phyloP scores from a whole-genome alignment of 306 rosid species.

The Sindora glabra region DNA sequence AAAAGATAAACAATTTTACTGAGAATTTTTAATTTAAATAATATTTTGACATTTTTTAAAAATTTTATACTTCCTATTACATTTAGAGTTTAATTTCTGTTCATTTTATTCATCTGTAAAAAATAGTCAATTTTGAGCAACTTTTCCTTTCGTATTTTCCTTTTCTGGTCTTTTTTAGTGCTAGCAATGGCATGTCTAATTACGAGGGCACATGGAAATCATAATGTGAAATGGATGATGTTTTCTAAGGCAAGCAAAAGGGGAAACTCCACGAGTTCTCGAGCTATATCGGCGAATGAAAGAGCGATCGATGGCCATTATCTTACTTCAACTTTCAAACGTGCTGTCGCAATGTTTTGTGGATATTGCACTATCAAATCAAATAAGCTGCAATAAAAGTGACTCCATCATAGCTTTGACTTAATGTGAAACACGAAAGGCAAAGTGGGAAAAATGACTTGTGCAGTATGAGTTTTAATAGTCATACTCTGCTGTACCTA shows the following conservation, averaged over 20 bases:
- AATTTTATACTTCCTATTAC: too few relatives aligned
- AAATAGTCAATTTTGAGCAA: too few relatives aligned
- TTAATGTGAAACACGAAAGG: not conserved
- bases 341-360: conserved; percentile 9
- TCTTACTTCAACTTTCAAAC: conserved; percentile 16
- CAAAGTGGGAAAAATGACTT: not conserved
- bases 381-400: conserved; percentile 22
- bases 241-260: not conserved
- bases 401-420: conserved; percentile 25
- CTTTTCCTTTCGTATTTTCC: too few relatives aligned
- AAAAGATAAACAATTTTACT: too few relatives aligned
- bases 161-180: too few relatives aligned
- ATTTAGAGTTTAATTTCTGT: too few relatives aligned
- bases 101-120: too few relatives aligned
- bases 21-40: too few relatives aligned
- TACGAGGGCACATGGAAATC: not conserved
- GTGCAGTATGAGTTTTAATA: too few relatives aligned
- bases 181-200: too few relatives aligned
- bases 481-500: too few relatives aligned
- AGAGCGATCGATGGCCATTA: conserved; percentile 18
- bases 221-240: conserved; percentile 16
- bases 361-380: not conserved
- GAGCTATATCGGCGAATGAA: conserved; percentile 1
- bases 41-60: too few relatives aligned
- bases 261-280: not conserved